A percentile compares a stretch with the other conserved stretches of the same genome.
Evolutionary conservation across 2,329 filamentous ascomycete genomes (phyloP).

Genomic region (Fusarium setosum): DNA sequence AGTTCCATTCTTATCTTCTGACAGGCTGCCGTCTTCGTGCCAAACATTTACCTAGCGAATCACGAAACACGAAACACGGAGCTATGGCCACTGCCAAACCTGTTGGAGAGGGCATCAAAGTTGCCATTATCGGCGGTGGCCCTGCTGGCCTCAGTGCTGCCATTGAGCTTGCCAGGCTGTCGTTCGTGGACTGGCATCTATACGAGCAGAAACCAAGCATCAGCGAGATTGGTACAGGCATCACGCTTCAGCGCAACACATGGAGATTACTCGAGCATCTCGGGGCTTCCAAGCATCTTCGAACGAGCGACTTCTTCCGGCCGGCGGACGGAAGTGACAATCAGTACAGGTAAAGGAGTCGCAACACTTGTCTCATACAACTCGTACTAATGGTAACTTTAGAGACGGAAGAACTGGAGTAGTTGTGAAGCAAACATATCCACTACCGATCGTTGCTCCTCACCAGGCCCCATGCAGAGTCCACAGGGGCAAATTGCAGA

Average conservation of each 20-base stretch:
- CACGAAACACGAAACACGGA: too few species aligned
- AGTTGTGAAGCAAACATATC: neutral
- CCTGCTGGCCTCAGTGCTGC: neutral
- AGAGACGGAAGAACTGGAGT: neutral
- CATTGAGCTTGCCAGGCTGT: neutral
- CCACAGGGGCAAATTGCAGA: neutral
- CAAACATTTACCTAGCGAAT: too few species aligned
- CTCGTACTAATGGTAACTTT: neutral
- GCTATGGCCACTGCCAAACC: neutral
- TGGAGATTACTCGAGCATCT: neutral
- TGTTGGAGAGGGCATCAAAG: neutral
- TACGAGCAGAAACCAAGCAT: neutral
- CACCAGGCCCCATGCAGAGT: neutral
- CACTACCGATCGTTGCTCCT: neutral
- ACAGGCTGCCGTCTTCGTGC: too few species aligned
- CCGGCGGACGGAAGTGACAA: neutral
- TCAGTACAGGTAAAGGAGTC: neutral
- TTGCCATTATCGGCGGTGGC: neutral
- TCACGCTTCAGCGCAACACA: neutral
- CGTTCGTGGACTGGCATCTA: neutral
- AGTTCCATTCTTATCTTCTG: neutral
- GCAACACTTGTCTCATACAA: neutral
- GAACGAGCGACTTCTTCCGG: neutral
- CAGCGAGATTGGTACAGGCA: neutral
- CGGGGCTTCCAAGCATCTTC: neutral